These are phyloP conservation scores for Biscutella laevigata DNA, from an alignment of 441 rosid species.

Conservation along the genomic window DNA sequence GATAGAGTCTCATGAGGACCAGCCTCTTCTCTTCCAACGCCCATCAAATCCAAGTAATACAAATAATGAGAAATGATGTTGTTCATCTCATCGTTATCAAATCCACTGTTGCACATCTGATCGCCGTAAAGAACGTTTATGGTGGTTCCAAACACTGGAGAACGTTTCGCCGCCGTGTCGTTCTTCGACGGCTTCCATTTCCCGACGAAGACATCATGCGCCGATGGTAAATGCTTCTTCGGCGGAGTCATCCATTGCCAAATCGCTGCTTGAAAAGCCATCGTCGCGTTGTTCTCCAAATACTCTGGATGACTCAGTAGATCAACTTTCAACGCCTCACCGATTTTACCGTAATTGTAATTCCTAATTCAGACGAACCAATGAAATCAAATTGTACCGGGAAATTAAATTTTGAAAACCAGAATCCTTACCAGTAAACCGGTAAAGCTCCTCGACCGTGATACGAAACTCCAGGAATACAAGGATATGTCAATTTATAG, in stretches of 20 bases:
- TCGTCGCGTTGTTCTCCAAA: slow-evolving; percentile 77
- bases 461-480: slow-evolving; percentile 68
- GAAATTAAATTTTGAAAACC: background rate
- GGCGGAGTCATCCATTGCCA: slow-evolving; percentile 83
- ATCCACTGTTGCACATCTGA: slow-evolving; percentile 49
- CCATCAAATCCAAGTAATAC: slow-evolving; percentile 74
- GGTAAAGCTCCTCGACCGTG: slow-evolving; percentile 92
- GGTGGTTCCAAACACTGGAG: slow-evolving; percentile 68
- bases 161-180: slow-evolving; percentile 57
- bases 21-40: slow-evolving; percentile 65
- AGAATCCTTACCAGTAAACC: slow-evolving; percentile 61
- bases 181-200: slow-evolving; percentile 83
- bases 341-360: slow-evolving; percentile 59
- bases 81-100: slow-evolving; percentile 62
- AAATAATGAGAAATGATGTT: slow-evolving; percentile 63
- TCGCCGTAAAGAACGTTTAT: slow-evolving; percentile 82
- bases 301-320: slow-evolving; percentile 73
- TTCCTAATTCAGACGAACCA: slow-evolving; percentile 39
- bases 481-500: slow-evolving; percentile 62
- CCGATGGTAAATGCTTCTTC: slow-evolving; percentile 72
- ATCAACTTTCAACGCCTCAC: slow-evolving; percentile 59
- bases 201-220: slow-evolving; percentile 67
- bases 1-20: slow-evolving; percentile 55
- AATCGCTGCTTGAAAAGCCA: slow-evolving; percentile 77
- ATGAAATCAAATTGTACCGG: background rate